These are phyloP conservation scores for Lodderomyces elongisporus DNA, from an alignment of 1,139 yeast genomes.

Conservation along the genomic window DNA sequence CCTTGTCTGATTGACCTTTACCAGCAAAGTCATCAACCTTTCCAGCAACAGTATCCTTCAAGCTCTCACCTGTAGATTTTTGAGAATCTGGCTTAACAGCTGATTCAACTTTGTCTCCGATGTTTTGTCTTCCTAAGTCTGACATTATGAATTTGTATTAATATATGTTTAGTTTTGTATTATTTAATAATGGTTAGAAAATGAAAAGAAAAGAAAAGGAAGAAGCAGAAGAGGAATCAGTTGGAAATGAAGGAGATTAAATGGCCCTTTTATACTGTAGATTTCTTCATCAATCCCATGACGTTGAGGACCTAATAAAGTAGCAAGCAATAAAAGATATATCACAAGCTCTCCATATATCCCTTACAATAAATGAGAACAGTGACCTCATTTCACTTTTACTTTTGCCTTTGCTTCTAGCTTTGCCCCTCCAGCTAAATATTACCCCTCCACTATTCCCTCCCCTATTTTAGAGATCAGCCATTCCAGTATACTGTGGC, in stretches of 20 bases:
- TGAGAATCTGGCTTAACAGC: constrained; percentile 40
- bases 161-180: not conserved
- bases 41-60: constrained; percentile 35
- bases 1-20: constrained; percentile 26
- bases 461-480: no score
- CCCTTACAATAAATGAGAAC: no score
- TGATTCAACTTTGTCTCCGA: constrained; percentile 35
- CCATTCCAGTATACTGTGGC: no score
- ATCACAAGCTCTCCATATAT: no score
- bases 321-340: no score
- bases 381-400: no score
- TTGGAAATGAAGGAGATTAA: not conserved
- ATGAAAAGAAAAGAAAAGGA: not conserved
- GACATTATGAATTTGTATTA: constrained; percentile 25
- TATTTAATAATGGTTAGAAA: constrained; percentile 1
- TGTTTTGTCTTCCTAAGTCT: constrained; percentile 43
- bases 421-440: no score
- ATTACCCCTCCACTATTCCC: no score
- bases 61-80: constrained; percentile 35
- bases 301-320: no score
- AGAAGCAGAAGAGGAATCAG: not conserved
- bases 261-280: constrained; percentile 6
- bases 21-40: constrained; percentile 33
- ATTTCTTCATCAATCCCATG: no score
- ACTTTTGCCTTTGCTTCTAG: no score